Base-by-base conservation (phyloP, 805 yeast species). In the Lipomyces orientalis region DNA sequence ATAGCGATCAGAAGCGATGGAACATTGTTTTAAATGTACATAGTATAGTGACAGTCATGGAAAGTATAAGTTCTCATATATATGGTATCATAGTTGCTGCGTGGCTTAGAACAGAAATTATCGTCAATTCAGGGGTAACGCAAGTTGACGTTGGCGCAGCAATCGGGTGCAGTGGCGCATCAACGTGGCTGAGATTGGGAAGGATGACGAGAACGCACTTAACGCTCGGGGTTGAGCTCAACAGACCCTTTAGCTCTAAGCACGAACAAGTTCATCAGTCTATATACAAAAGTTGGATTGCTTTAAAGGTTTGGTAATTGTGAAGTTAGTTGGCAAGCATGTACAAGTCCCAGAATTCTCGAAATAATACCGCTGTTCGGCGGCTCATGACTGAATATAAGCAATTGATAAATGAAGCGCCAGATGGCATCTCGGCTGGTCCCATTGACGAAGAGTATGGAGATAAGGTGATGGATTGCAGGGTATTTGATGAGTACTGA, bases 401-500 rank as follows among this genome's bases (percentile, higher is more conserved):
- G 77, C 97, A 92, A 78, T 85, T 95, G 33, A 81, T 88, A 19
- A 86, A 85, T 71, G 97, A 93, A 70, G 89, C 97, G 0, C 97
- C 98, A 0, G 98, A 96, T 37, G 99, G 99, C 0, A 91, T 94
- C 46, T 86, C 93, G 5, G 99, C 99, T 0, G 97, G 97, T 0
- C 99, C 99, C 0, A 82, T 87, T 3, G 80, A 85, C 29, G 96
- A 91, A 74, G 88, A 87, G 80, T 77, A 67, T 61, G 79, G 71
- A 12, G 14, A 14, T 8, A 12, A 8, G 22, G 7, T 9, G 46
- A 46, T 10, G 6, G 12, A 14, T n/a, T 12, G 14, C 49, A 43
- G 16, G 19, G 25, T 1, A 25, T n/a, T 29, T 34, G 14, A 4
- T 22, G 65, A 64, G 5, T 59, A 58, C 29, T 33, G 8, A 43